Conservation (phyloP, 2,329 filamentous ascomycete genomes). For the Botrytis aclada region DNA sequence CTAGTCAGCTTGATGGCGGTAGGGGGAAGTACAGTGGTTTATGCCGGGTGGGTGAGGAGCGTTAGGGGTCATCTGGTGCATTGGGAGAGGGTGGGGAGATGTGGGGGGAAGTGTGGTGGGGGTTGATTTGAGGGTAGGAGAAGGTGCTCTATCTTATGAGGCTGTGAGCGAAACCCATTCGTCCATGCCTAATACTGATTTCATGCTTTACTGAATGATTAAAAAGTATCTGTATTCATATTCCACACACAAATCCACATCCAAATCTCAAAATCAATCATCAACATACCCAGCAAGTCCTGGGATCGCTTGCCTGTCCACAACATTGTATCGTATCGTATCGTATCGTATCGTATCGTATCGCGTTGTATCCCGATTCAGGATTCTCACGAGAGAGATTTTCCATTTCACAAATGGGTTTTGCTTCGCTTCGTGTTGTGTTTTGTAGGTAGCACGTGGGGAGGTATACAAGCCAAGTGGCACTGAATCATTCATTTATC, state of each 20-base stretch:
- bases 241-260: not conserved
- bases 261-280: not conserved
- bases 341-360: too few species aligned
- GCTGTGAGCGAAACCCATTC: not conserved
- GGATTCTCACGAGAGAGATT: not conserved
- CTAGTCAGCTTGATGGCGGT: conserved; percentile 40
- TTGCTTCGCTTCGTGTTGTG: not conserved
- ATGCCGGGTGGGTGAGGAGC: conserved; percentile 41
- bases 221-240: not conserved
- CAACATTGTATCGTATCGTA: too few species aligned
- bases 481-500: too few species aligned
- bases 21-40: conserved; percentile 36
- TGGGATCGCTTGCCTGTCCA: too few species aligned
- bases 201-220: not conserved
- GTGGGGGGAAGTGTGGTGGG: conserved; percentile 21
- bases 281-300: not conserved
- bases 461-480: too few species aligned
- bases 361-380: too few species aligned
- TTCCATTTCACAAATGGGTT: not conserved
- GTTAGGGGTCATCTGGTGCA: conserved; percentile 44
- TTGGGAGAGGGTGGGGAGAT: conserved; percentile 38
- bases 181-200: not conserved
- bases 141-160: not conserved
- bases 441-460: too few species aligned
- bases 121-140: not conserved